Base-by-base conservation (phyloP, 2,329 filamentous ascomycete genomes). In the Leptographium galeiforme region DNA sequence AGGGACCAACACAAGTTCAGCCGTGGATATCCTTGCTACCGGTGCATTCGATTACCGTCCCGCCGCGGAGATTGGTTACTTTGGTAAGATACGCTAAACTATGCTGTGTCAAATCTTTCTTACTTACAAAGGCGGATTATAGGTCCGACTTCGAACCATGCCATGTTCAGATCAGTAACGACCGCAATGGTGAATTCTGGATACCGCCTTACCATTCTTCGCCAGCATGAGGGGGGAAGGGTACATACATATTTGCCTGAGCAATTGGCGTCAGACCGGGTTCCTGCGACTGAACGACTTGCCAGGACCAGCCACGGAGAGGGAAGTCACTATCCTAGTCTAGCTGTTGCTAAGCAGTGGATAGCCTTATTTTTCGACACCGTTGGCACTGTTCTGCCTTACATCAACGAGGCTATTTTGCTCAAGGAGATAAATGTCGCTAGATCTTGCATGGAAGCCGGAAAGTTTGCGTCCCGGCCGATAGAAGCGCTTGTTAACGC, bases 141-240 rank as follows among this genome's bases (percentile, higher is more conserved):
- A 65, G 63, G 63, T 8, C 56, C 63, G 8, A 64, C 59, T 38
- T 63, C 63, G 10, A 66, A 66, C 40, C 63, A 66, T 50, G 61
- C 62, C 11, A 55, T 64, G 40, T 65, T 64, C 50, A 57, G 61
- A 46, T 59, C 60, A 8, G 54, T 66, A 4, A 61, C 62, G 0
- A 57, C 57, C 1, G 59, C 57, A 25, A 61, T 66, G 18, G 61
- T 61, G 8, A 62, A 62, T 38, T 52, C 61, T 11, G 57, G 59
- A 8, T 61, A 59, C 43, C 54, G 56, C 3, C 49, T 53, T n/a
- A 45, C 50, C 0, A 41, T 51, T 6, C 44, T 55, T n/a, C 43
- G 44, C 1, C 54, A 50, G 11, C 54, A 55, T 6, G 51, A 53
- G 16, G 10, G 32, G 32, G 11, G 11, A 14, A 12, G 6, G 30